Conservation (phyloP, 2,329 filamentous ascomycete genomes). For the Colletotrichum truncatum region DNA sequence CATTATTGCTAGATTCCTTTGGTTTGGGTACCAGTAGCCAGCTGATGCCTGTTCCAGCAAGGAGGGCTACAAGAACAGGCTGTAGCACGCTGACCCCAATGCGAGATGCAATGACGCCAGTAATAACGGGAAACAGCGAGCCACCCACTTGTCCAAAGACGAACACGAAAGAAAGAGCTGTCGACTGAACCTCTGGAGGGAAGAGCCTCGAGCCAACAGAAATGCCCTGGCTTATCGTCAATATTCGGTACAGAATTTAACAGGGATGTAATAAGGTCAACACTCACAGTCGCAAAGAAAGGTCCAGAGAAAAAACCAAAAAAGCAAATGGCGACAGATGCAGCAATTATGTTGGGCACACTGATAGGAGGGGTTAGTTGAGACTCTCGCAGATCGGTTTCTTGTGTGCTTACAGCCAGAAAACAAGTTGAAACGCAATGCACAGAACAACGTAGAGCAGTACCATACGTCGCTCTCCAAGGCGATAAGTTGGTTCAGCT, state of each 20-base stretch:
- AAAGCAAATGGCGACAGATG: conserved; percentile 62
- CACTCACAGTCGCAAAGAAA: conserved; percentile 62
- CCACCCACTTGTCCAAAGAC: conserved; percentile 65
- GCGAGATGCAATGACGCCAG: conserved; percentile 57
- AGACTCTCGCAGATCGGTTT: accelerated
- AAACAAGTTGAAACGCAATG: conserved; percentile 64
- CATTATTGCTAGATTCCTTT: conserved; percentile 40
- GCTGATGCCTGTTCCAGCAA: conserved; percentile 53
- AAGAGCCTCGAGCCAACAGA: conserved; percentile 63
- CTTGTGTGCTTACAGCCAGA: conserved; percentile 59
- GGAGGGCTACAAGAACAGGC: conserved; percentile 58
- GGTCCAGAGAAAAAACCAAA: conserved; percentile 68
- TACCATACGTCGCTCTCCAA: conserved; percentile 67
- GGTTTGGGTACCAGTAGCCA: conserved; percentile 56
- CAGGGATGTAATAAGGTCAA: too few relatives aligned
- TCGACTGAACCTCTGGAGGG: conserved; percentile 43
- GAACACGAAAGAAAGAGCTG: conserved; percentile 59
- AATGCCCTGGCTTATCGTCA: conserved; percentile 52
- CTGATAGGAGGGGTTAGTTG: conserved; percentile 35
- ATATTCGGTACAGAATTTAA: too few relatives aligned
- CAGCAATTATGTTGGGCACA: conserved; percentile 55
- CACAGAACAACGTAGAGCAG: conserved; percentile 61
- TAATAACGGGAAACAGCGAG: conserved; percentile 63
- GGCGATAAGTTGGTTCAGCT: conserved; percentile 66
- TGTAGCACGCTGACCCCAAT: conserved; percentile 59